Conservation (phyloP, 495 filamentous ascomycete species). For the Aspergillus campestris region DNA sequence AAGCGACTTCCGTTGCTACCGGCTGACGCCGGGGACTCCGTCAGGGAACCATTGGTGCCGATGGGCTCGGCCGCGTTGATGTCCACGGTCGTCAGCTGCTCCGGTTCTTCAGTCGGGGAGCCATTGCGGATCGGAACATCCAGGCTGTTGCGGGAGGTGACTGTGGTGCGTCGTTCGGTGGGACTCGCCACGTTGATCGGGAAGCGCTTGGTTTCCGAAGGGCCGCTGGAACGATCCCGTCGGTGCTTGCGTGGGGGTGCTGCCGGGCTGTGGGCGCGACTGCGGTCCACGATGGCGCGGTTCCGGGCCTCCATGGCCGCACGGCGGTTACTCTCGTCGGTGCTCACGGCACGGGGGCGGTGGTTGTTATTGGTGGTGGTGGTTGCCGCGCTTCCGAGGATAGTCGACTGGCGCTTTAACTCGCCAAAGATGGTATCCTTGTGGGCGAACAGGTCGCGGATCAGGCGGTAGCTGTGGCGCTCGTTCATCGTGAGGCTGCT, state of each 20-base stretch:
- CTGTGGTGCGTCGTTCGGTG: slow-evolving; percentile 40
- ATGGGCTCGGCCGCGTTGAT: slow-evolving; percentile 21
- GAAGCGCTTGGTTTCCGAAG: slow-evolving; percentile 65
- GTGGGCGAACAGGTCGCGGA: slow-evolving; percentile 87
- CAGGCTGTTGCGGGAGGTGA: slow-evolving; percentile 45
- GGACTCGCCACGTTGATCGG: slow-evolving; percentile 65
- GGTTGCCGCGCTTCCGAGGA: slow-evolving; percentile 33
- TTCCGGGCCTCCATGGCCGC: slow-evolving; percentile 88
- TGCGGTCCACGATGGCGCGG: slow-evolving; percentile 68
- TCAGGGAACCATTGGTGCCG: slow-evolving; percentile 27
- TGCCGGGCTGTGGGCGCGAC: slow-evolving; percentile 67
- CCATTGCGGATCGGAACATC: slow-evolving; percentile 49
- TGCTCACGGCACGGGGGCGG: slow-evolving; percentile 81
- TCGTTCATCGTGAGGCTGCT: slow-evolving; percentile 91
- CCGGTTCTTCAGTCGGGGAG: slow-evolving; percentile 15
- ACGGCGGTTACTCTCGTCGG: slow-evolving; percentile 91
- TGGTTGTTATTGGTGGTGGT: slow-evolving; percentile 1
- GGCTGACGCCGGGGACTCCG: slow-evolving; percentile 26
- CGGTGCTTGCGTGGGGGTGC: slow-evolving; percentile 55
- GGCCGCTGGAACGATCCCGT: slow-evolving; percentile 74
- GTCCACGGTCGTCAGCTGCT: slow-evolving; percentile 21
- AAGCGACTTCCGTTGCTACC: slow-evolving; percentile 27
- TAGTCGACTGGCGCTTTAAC: slow-evolving; percentile 80
- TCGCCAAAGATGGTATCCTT: slow-evolving; percentile 94
- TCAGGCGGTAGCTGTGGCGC: slow-evolving; percentile 82